phyloP scores from a whole-genome alignment of 2,329 filamentous ascomycete genomes.

The Fusarium avenaceum region DNA sequence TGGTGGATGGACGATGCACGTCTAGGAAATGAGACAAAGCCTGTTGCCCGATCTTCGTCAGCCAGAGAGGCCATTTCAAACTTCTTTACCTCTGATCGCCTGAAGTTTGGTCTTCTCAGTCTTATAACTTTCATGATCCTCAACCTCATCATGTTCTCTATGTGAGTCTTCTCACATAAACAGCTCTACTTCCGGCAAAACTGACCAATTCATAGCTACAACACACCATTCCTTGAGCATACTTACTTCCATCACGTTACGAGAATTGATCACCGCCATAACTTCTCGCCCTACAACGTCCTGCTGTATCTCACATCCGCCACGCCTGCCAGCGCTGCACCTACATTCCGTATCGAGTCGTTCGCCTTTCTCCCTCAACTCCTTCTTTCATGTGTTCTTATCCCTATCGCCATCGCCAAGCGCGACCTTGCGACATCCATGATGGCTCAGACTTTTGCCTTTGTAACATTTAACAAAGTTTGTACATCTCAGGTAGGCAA shows the following conservation, averaged over 20 bases:
- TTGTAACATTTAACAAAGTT: conserved; percentile 98
- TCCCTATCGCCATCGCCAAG: conserved; percentile 83
- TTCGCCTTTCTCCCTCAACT: conserved; percentile 92
- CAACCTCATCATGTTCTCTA: conserved; percentile 82
- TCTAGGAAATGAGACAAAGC: conserved; percentile 48
- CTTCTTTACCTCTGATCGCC: conserved; percentile 68
- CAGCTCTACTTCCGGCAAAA: not conserved
- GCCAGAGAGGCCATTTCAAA: conserved; percentile 45
- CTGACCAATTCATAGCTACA: conserved; percentile 70
- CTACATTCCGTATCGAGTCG: conserved; percentile 72
- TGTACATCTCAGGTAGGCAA: conserved; percentile 90
- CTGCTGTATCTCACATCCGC: conserved; percentile 89
- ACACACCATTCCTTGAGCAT: conserved; percentile 84
- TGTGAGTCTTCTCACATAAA: conserved; percentile 63
- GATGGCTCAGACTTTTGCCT: conserved; percentile 96
- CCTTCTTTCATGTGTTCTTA: conserved; percentile 79
- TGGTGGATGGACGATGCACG: conserved; percentile 80
- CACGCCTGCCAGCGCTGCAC: conserved; percentile 54
- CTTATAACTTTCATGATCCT: conserved; percentile 79
- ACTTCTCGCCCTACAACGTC: conserved; percentile 97
- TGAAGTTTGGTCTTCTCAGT: conserved; percentile 73
- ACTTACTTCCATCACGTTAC: conserved; percentile 94
- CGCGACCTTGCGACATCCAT: conserved; percentile 85
- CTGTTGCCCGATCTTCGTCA: conserved; percentile 31
- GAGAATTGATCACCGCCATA: conserved; percentile 95